phyloP scores from a whole-genome alignment of 106 monocot species.

The Cymbidium sinense region DNA sequence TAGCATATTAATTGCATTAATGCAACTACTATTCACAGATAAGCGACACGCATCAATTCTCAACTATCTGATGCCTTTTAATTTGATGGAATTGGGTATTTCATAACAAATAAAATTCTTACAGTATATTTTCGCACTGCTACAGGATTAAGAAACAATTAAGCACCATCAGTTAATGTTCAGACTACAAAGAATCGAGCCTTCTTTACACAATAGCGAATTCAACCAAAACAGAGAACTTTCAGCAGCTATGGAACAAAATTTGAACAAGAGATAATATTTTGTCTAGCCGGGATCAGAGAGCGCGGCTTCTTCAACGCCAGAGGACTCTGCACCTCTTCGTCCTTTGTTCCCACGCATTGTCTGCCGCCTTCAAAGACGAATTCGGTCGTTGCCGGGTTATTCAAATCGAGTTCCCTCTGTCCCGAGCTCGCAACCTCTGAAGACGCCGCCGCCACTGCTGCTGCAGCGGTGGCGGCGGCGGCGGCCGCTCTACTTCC shows the following conservation, averaged over 20 bases:
- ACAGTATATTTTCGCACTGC: not conserved
- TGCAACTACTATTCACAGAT: too few relatives aligned
- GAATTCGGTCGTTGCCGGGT: slow-evolving; percentile 27
- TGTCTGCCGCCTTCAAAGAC: not conserved
- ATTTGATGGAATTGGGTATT: too few relatives aligned
- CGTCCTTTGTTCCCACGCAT: slow-evolving; percentile 27
- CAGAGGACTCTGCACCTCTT: slow-evolving; percentile 59
- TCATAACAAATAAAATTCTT: too few relatives aligned
- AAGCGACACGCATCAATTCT: too few relatives aligned
- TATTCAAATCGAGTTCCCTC: slow-evolving; percentile 31
- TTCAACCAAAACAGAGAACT: too few relatives aligned
- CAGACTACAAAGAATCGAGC: not conserved
- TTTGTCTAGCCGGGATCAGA: slow-evolving; percentile 19
- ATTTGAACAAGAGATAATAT: not conserved
- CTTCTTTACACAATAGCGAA: not conserved
- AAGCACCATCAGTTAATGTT: not conserved
- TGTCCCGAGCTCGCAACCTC: slow-evolving; percentile 3
- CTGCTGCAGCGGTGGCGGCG: too few relatives aligned
- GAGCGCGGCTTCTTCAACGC: slow-evolving; percentile 41
- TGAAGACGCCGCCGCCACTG: not conserved
- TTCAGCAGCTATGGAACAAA: too few relatives aligned
- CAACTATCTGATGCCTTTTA: too few relatives aligned
- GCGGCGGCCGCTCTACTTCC: slow-evolving; percentile 6
- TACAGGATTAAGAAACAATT: not conserved
- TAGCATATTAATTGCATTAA: too few relatives aligned